A percentile compares a stretch with the other conserved stretches of the same genome.
Evolutionary conservation across 768 basidiomycete genomes (phyloP).

Genomic region (Leccinum imitatum): DNA sequence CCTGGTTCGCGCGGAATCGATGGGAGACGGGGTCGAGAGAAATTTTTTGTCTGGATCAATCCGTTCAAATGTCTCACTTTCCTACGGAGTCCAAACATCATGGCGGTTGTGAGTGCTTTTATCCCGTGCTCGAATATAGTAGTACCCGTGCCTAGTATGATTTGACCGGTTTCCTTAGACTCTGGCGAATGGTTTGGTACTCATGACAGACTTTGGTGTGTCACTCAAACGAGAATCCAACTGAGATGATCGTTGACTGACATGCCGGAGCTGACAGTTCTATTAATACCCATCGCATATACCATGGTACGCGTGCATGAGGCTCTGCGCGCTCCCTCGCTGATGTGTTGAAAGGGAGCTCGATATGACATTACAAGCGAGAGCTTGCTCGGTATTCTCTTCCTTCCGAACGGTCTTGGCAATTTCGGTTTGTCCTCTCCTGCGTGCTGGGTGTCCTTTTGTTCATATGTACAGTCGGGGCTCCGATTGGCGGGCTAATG

Average conservation of each 20-base stretch:
- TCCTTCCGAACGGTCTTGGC: constrained; percentile 30
- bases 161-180: constrained; percentile 32
- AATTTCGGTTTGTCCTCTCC: constrained; percentile 21
- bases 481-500: constrained; percentile 55
- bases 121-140: background rate
- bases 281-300: constrained; percentile 63
- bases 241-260: background rate
- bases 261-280: constrained; percentile 20
- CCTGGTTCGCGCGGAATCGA: constrained; percentile 58
- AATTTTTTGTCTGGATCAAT: constrained; percentile 50
- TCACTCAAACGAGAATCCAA: constrained; percentile 13
- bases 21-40: constrained; percentile 30
- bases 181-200: constrained; percentile 35
- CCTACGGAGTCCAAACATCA: constrained; percentile 59
- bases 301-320: constrained; percentile 52
- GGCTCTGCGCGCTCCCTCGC: background rate
- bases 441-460: background rate
- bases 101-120: constrained; percentile 46
- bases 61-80: constrained; percentile 52
- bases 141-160: background rate
- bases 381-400: constrained; percentile 23
- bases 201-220: constrained; percentile 32
- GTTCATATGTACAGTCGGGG: constrained; percentile 45
- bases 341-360: constrained; percentile 43
- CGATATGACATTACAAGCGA: constrained; percentile 28